Evolutionary conservation across 331 rosid genomes (phyloP).

Genomic region (Quercus tomentella): DNA sequence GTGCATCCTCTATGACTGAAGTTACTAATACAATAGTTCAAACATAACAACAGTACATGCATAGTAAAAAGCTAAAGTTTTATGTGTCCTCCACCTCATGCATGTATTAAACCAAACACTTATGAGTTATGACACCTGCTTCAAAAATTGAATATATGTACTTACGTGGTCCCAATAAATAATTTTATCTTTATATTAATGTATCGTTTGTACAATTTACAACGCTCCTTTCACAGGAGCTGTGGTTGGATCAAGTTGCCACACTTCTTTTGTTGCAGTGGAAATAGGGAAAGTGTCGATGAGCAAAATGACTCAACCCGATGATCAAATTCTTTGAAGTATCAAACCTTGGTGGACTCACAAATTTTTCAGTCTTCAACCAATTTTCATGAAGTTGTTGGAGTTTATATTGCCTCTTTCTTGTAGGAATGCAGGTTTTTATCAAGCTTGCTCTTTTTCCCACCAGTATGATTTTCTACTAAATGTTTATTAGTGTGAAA

Average conservation of each 20-base stretch:
- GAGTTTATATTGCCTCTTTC: not conserved
- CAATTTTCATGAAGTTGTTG: not conserved
- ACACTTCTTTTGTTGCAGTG: constrained; percentile 79
- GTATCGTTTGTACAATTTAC: not conserved
- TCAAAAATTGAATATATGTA: not conserved
- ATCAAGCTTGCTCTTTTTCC: not conserved
- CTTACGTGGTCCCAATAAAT: not conserved
- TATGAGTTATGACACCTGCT: not conserved
- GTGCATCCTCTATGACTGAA: not conserved
- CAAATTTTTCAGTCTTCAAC: not conserved
- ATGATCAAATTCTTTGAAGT: constrained; percentile 25
- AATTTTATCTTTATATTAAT: not conserved
- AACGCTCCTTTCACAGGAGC: constrained; percentile 35
- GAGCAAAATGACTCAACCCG: constrained; percentile 36
- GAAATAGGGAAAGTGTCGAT: constrained; percentile 33
- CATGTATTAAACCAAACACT: not conserved
- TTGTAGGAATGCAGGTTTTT: not conserved
- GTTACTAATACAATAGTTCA: not conserved
- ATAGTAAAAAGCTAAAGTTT: not conserved
- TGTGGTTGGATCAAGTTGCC: constrained; percentile 37
- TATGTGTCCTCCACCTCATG: not conserved
- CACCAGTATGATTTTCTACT: not conserved
- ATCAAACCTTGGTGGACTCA: not conserved
- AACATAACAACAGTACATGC: not conserved
- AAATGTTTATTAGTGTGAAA: not conserved